Percentiles rank a stretch among this genome's conserved stretches.
phyloP scores from a whole-genome alignment of 306 rosid genomes.

The Prunus davidiana region DNA sequence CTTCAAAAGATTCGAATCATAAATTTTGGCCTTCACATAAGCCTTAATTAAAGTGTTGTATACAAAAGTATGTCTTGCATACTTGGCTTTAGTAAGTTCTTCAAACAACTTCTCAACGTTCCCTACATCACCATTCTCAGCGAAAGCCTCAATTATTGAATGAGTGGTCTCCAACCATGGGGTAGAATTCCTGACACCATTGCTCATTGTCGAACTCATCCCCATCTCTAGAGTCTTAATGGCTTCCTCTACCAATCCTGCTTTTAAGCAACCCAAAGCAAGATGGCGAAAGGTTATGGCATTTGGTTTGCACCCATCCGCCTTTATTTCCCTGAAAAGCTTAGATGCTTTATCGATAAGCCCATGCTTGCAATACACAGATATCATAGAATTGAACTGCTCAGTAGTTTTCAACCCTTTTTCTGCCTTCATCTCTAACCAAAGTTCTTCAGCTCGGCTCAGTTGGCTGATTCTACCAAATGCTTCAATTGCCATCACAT shows the following conservation, averaged over 20 bases:
- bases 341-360: slow-evolving; percentile 53
- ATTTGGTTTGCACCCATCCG: slow-evolving; percentile 69
- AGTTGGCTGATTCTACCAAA: slow-evolving; percentile 69
- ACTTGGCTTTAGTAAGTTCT: slow-evolving; percentile 67
- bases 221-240: slow-evolving; percentile 66
- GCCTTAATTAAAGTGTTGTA: slow-evolving; percentile 81
- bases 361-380: slow-evolving; percentile 75
- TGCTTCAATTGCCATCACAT: slow-evolving; percentile 76
- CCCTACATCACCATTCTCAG: slow-evolving; percentile 68
- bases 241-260: slow-evolving; percentile 62
- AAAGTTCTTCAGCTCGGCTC: slow-evolving; percentile 71
- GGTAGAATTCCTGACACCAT: slow-evolving; percentile 57
- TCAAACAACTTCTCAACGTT: slow-evolving; percentile 70
- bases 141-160: slow-evolving; percentile 61
- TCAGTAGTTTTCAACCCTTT: slow-evolving; percentile 66
- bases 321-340: slow-evolving; percentile 53
- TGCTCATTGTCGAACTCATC: slow-evolving; percentile 38
- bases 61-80: slow-evolving; percentile 73
- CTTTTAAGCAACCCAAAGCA: slow-evolving; percentile 79
- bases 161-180: slow-evolving; percentile 93
- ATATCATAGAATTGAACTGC: slow-evolving; percentile 70
- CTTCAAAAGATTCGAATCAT: slow-evolving; percentile 70
- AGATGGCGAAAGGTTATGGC: slow-evolving; percentile 81
- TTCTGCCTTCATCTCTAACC: slow-evolving; percentile 68
- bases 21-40: slow-evolving; percentile 80